These are phyloP conservation scores for Hamamelis virginiana DNA, from an alignment of 164 flowering plant species.

Conservation along the genomic window DNA sequence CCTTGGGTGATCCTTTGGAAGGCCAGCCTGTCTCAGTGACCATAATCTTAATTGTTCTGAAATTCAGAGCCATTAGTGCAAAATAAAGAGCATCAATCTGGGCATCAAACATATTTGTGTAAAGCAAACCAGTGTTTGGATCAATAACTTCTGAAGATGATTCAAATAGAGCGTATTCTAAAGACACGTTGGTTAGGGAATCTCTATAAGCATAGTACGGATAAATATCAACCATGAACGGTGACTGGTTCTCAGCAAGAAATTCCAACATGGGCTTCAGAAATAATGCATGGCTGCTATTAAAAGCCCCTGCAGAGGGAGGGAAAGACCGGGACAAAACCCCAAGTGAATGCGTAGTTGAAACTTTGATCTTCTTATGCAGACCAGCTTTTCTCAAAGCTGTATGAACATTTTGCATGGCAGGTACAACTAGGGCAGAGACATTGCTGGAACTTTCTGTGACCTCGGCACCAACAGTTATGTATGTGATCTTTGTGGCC, in stretches of 20 bases:
- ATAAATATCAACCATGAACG: constrained; percentile 87
- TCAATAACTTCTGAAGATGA: constrained; percentile 83
- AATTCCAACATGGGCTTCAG: constrained; percentile 80
- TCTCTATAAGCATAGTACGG: constrained; percentile 91
- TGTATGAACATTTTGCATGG: constrained; percentile 72
- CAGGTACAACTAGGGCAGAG: constrained; percentile 76
- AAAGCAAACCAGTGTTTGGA: constrained; percentile 86
- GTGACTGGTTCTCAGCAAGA: constrained; percentile 84
- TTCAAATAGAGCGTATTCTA: constrained; percentile 83
- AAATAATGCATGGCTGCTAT: constrained; percentile 62
- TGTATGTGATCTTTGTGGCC: constrained; percentile 74
- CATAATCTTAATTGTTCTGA: constrained; percentile 70
- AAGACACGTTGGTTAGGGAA: constrained; percentile 60
- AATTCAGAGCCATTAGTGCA: constrained; percentile 72
- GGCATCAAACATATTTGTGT: constrained; percentile 94
- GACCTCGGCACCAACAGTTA: constrained; percentile 94
- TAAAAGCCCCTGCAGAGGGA: constrained; percentile 94
- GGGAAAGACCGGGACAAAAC: constrained; percentile 88
- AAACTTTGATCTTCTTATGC: constrained; percentile 74
- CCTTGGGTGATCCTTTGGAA: constrained; percentile 81
- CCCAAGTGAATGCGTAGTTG: constrained; percentile 84
- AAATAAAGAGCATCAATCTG: constrained; percentile 88
- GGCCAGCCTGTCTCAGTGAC: constrained; percentile 99
- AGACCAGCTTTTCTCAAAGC: constrained; percentile 76
- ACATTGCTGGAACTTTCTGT: constrained; percentile 64